Evolutionary conservation across 352 stramenopile species (phyloP), one percentile per base, ranked within the genome.

Genomic region (Phytophthora tubulina): DNA sequence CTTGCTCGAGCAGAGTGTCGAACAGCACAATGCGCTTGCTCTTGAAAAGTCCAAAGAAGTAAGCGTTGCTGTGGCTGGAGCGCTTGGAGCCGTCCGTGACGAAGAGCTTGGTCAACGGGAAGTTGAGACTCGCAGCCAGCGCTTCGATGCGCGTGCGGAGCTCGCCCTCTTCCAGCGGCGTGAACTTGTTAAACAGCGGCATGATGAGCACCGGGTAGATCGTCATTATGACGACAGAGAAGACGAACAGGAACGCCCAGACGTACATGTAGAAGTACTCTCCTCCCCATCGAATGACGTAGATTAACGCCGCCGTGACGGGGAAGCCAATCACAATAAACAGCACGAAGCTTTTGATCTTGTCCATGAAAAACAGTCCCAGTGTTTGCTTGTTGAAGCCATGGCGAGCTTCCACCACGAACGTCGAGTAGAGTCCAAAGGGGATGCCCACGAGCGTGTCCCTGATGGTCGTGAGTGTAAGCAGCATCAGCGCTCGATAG

Each of bases 311-410:
- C 4, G 85, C 82, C 7, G 76, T 85, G 6, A 95, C 73, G 0
- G 88, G 86, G 63, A 82, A 92, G 3, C 86, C 86, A 41, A 95
- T 97, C 6, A 86, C 82, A 27, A 92, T 79, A 56, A 93, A 95
- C n/a, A 99, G 79, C 44, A 73, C 45, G 4, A 99, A 79, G 27
- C 83, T 80, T 74, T 99, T 99, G 63, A 98, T 60, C 73, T 99
- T 99, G 84, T 99, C 98, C 14, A 85, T 91, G 46, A 98, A 80
- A 71, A 99, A 99, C 15, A 99, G 80, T 14, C 78, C 76, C 1
- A 97, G 69, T 27, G 97, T 99, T 68, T 97, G 91, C 75, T 99
- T 99, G 81, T 99, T 99, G 71, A 99, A 99, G 30, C 97, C 97
- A 72, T 99, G 97, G 38, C 96, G 91, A 42, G 87, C 89, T 75